Evolutionary conservation across 164 flowering plant genomes (phyloP).

Genomic region (Vitis labrusca): DNA sequence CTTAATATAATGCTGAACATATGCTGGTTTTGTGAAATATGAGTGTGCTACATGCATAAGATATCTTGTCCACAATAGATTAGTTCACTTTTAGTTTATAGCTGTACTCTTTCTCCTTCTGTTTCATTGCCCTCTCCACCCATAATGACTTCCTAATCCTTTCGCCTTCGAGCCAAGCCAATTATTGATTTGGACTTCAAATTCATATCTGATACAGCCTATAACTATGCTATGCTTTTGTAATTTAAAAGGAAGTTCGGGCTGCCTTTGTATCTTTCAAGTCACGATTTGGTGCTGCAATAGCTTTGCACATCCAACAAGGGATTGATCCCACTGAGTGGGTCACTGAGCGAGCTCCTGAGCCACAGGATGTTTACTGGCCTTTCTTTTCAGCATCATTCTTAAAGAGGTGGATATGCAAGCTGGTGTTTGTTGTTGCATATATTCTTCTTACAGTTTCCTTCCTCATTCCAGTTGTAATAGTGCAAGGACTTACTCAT

Average conservation of each 20-base stretch:
- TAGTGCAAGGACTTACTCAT: constrained; percentile 91
- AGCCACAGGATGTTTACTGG: constrained; percentile 58
- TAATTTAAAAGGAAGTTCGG: constrained; percentile 38
- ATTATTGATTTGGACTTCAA: background rate
- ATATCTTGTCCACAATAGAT: background rate
- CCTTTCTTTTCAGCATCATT: constrained; percentile 45
- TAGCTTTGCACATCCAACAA: constrained; percentile 45
- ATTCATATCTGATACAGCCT: background rate
- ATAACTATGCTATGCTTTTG: background rate
- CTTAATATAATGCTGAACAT: background rate
- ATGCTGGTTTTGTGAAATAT: background rate
- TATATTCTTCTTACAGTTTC: constrained; percentile 49
- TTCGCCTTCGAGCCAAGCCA: too few relatives aligned
- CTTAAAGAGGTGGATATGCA: constrained; percentile 63
- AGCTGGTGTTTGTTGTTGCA: constrained; percentile 56
- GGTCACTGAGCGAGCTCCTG: constrained; percentile 63
- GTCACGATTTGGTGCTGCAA: constrained; percentile 49
- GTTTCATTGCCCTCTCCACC: too few relatives aligned
- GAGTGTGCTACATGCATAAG: background rate
- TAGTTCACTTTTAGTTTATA: background rate
- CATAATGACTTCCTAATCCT: too few relatives aligned
- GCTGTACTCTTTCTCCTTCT: background rate
- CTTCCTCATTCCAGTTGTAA: constrained; percentile 73
- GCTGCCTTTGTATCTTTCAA: constrained; percentile 66
- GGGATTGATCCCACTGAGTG: constrained; percentile 51